These are phyloP conservation scores for Gryganskiella cystojenkinii DNA, from an alignment of 192 early-diverging fungal genomes.

Conservation along the genomic window DNA sequence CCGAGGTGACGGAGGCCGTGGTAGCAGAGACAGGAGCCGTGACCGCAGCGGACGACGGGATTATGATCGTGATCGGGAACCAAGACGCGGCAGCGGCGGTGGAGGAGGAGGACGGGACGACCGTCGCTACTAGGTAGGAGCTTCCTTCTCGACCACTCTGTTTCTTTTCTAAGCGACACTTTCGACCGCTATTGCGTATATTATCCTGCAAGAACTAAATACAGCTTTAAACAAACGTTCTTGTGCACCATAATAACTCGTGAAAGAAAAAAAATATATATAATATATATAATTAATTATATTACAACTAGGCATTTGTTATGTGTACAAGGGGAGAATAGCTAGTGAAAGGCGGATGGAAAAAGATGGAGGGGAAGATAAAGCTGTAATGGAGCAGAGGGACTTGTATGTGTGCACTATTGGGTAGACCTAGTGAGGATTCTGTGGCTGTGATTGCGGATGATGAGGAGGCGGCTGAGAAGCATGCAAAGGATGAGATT, in stretches of 20 bases:
- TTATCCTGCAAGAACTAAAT: no score
- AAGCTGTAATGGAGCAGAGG: no score
- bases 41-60: slow-evolving; percentile 56
- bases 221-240: no score
- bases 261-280: no score
- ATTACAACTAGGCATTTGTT: no score
- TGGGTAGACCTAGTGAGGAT: slow-evolving; percentile 23
- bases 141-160: not conserved
- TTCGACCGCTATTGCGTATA: no score
- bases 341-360: no score
- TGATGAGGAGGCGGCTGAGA: not conserved
- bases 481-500: not conserved
- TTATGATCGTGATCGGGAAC: slow-evolving; percentile 63
- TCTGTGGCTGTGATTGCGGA: not conserved
- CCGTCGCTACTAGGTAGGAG: slow-evolving; percentile 44
- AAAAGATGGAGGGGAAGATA: no score
- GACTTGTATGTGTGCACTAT: no score
- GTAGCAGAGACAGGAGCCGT: slow-evolving; percentile 53
- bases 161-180: not conserved
- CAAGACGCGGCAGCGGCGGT: slow-evolving; percentile 60
- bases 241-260: no score
- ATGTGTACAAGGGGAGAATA: no score
- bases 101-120: slow-evolving; percentile 50
- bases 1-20: slow-evolving; percentile 39
- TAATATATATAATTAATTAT: no score